A percentile compares a stretch with the other conserved stretches of the same genome.
These are phyloP conservation scores for Cryptococcus wingfieldii DNA, from an alignment of 1,284 basidiomycete genomes.

Conservation along the genomic window DNA sequence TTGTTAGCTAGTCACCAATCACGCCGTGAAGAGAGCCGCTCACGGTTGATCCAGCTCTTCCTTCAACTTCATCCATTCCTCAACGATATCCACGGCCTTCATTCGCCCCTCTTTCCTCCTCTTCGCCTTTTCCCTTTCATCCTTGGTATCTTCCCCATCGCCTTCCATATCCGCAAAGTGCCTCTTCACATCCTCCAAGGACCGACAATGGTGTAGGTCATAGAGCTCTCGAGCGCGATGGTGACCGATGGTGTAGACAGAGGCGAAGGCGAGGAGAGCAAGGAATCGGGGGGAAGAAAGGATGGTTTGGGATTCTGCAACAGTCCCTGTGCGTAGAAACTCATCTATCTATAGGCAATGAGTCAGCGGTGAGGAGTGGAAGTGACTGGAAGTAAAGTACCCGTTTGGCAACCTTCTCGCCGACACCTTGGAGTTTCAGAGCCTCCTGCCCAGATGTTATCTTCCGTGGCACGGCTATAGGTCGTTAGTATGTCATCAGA, in stretches of 20 bases:
- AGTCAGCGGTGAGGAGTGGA: too few relatives aligned
- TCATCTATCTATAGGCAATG: conserved; percentile 41
- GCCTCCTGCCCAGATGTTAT: conserved; percentile 45
- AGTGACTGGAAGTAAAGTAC: conserved; percentile 15
- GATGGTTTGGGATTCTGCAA: conserved; percentile 39
- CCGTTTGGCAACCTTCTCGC: conserved; percentile 43
- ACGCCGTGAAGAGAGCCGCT: conserved; percentile 5
- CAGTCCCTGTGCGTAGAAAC: conserved; percentile 35
- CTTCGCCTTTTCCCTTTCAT: conserved; percentile 22
- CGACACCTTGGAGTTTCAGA: conserved; percentile 37
- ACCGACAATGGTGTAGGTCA: conserved; percentile 38
- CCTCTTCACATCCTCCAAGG: conserved; percentile 34
- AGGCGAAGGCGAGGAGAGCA: conserved; percentile 35
- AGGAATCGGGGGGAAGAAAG: conserved; percentile 30
- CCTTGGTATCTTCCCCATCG: conserved; percentile 19
- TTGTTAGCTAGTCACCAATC: background rate
- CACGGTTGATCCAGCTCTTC: conserved; percentile 40
- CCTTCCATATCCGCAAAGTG: conserved; percentile 33
- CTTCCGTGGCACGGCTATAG: conserved; percentile 37
- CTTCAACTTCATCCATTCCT: conserved; percentile 42
- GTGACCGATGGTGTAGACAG: conserved; percentile 45
- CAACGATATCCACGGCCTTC: conserved; percentile 43
- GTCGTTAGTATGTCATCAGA: background rate
- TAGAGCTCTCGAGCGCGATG: conserved; percentile 41
- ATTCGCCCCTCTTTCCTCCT: conserved; percentile 40